Conservation (phyloP, 768 basidiomycete genomes). For the Kwoniella bestiolae region DNA sequence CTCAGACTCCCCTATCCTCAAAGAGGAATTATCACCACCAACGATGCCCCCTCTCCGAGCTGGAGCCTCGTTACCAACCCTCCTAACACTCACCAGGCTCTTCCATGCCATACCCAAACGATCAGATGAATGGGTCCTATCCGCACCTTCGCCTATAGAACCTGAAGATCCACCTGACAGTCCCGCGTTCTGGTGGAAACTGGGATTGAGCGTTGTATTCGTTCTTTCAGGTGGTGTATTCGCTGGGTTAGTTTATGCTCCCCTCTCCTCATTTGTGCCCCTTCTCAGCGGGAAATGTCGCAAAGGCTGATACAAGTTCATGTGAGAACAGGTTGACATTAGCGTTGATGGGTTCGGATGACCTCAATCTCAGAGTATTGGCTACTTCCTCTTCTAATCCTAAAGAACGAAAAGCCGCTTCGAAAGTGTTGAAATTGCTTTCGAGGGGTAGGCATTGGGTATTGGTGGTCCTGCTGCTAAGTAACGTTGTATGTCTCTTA, state of each 20-base stretch:
- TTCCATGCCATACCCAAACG: conserved; percentile 23
- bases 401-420: conserved; percentile 63
- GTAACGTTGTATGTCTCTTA: conserved; percentile 68
- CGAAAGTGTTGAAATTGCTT: conserved; percentile 63
- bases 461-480: conserved; percentile 83
- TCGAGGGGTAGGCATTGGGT: conserved; percentile 85
- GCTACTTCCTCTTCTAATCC: conserved; percentile 77
- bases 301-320: conserved; percentile 2
- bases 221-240: conserved; percentile 89
- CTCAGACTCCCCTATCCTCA: too few species aligned
- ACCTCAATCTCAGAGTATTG: conserved; percentile 84
- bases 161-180: conserved; percentile 55
- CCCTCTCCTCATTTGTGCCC: too few species aligned
- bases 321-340: conserved; percentile 70
- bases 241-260: conserved; percentile 74
- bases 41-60: conserved; percentile 13
- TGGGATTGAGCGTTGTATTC: conserved; percentile 68
- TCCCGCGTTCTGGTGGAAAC: conserved; percentile 74
- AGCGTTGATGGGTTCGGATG: conserved; percentile 91
- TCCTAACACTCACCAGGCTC: conserved; percentile 45
- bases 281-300: too few species aligned
- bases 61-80: conserved; percentile 35
- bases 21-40: background rate
- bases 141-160: conserved; percentile 25
- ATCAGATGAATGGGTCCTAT: conserved; percentile 19